phyloP scores from a whole-genome alignment of 495 filamentous ascomycete species.

The Chaetomium cochliodes region DNA sequence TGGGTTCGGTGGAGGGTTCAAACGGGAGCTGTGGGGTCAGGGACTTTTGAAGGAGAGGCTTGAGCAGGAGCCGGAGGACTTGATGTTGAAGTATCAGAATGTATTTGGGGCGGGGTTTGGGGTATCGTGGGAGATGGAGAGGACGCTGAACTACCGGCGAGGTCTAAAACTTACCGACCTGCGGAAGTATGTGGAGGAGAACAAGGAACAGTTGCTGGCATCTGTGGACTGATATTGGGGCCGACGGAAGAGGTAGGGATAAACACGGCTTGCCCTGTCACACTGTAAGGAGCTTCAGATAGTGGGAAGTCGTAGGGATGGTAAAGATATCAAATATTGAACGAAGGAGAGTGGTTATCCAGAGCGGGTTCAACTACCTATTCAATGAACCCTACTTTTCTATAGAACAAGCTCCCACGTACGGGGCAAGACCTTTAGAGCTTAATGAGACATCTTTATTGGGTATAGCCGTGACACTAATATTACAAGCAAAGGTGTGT shows the following conservation, averaged over 20 bases:
- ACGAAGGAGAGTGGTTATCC: too few relatives aligned
- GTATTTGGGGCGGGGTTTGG: conserved; percentile 60
- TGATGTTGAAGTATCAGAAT: conserved; percentile 57
- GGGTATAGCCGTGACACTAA: too few relatives aligned
- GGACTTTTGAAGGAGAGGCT: conserved; percentile 43
- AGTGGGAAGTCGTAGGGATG: too few relatives aligned
- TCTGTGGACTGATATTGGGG: not conserved
- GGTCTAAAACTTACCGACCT: conserved; percentile 45
- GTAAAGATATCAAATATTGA: too few relatives aligned
- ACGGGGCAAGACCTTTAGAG: too few relatives aligned
- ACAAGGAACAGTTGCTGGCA: conserved; percentile 9
- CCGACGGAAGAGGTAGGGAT: not conserved
- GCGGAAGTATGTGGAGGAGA: conserved; percentile 41
- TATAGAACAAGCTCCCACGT: too few relatives aligned
- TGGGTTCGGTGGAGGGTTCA: conserved; percentile 33
- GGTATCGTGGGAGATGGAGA: conserved; percentile 55
- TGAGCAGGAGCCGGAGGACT: conserved; percentile 46
- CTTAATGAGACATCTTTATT: too few relatives aligned
- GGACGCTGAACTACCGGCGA: conserved; percentile 48
- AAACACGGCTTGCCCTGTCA: too few relatives aligned
- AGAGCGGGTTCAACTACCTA: too few relatives aligned
- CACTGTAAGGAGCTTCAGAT: too few relatives aligned
- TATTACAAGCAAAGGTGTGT: too few relatives aligned
- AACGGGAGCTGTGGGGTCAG: conserved; percentile 47
- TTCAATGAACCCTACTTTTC: too few relatives aligned